These are phyloP conservation scores for Rhodotorula toruloides DNA, from an alignment of 768 basidiomycete species.

Conservation along the genomic window DNA sequence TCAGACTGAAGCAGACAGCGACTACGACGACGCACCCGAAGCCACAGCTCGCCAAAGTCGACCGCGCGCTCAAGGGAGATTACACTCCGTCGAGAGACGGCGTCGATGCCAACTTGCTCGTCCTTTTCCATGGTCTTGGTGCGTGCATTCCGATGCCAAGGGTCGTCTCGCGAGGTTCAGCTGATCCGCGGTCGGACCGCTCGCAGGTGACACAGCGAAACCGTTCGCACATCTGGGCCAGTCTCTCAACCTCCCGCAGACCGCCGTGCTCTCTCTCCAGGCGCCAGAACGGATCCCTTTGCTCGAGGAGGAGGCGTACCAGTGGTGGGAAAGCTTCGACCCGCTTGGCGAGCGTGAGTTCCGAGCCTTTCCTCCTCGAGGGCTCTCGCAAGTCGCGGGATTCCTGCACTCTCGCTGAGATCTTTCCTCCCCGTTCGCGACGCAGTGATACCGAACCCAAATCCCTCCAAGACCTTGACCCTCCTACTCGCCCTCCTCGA, in stretches of 20 bases:
- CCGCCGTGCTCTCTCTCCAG: conserved; percentile 71
- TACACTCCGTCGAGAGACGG: conserved; percentile 75
- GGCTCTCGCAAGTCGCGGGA: no score
- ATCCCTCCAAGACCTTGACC: conserved; percentile 65
- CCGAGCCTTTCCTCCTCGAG: not conserved
- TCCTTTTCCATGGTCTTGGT: conserved; percentile 84
- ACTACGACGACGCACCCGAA: not conserved
- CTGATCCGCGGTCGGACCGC: not conserved
- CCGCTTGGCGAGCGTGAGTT: conserved; percentile 59
- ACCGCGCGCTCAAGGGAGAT: conserved; percentile 48
- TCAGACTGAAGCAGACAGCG: conserved; percentile 2
- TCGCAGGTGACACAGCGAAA: conserved; percentile 69
- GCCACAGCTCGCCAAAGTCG: conserved; percentile 1
- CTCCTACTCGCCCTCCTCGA: conserved; percentile 55
- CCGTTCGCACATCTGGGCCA: conserved; percentile 72
- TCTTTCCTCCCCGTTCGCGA: not conserved
- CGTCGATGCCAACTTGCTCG: conserved; percentile 74
- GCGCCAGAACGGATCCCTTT: conserved; percentile 66
- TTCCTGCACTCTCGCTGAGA: not conserved
- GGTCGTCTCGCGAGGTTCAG: not conserved
- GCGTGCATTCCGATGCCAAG: conserved; percentile 37
- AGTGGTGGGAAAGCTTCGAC: conserved; percentile 83
- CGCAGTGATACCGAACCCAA: conserved; percentile 52
- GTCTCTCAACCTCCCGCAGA: conserved; percentile 78
- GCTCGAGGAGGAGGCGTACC: conserved; percentile 57